Percentiles rank a stretch among this genome's conserved stretches.
Conservation (phyloP, 106 monocot genomes). For the Xerophyta viscosa region DNA sequence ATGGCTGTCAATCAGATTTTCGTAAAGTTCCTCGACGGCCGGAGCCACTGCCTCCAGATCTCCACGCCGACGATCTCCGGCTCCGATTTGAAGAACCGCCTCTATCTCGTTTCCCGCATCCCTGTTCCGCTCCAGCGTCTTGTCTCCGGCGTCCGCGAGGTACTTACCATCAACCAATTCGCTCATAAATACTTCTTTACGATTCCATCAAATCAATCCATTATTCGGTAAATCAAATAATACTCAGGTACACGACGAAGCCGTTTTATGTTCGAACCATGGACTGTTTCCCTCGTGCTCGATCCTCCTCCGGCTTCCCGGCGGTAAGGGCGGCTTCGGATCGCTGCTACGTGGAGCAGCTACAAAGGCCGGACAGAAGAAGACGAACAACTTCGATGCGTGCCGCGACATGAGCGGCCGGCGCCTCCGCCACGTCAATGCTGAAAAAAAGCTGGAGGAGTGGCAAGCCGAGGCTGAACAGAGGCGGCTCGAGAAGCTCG, state of each 20-base stretch:
- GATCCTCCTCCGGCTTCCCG: conserved; percentile 75
- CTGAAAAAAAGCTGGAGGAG: conserved; percentile 89
- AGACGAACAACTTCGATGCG: conserved; percentile 97
- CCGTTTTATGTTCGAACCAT: conserved; percentile 38
- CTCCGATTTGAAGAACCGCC: conserved; percentile 25
- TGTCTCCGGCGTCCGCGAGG: conserved; percentile 34
- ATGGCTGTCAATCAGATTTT: conserved; percentile 80
- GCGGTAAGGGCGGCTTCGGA: conserved; percentile 96
- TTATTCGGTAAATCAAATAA: too few relatives aligned
- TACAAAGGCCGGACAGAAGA: conserved; percentile 99
- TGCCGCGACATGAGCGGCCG: conserved; percentile 97
- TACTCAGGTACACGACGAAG: conserved; percentile 17
- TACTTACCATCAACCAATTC: too few relatives aligned
- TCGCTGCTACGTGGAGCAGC: conserved; percentile 93
- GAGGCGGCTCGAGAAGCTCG: conserved; percentile 70
- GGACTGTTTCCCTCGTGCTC: conserved; percentile 50
- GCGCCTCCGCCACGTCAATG: conserved; percentile 86
- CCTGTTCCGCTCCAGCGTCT: conserved; percentile 51
- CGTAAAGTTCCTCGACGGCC: conserved; percentile 69
- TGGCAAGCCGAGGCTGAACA: conserved; percentile 84
- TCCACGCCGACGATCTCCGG: conserved; percentile 55
- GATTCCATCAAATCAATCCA: too few relatives aligned
- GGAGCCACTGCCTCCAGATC: conserved; percentile 57
- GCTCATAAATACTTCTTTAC: too few relatives aligned
- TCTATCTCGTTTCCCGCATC: conserved; percentile 24